These are phyloP conservation scores for Mycena crocata DNA, from an alignment of 768 basidiomycete genomes.

Conservation along the genomic window DNA sequence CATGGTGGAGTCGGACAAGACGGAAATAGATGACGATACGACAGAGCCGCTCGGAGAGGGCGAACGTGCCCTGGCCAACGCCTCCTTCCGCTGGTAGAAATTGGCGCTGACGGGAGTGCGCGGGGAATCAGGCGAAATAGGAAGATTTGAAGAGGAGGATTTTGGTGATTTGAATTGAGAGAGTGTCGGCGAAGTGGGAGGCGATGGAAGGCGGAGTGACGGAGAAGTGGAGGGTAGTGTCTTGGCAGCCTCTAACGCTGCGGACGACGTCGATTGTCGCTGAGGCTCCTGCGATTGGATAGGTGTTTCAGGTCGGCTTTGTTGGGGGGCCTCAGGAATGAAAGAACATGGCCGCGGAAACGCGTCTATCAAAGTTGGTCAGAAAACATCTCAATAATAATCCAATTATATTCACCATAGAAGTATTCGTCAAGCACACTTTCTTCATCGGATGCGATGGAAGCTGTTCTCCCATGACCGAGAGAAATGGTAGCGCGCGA, in stretches of 20 bases:
- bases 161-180: conserved; percentile 23
- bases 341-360: conserved; percentile 57
- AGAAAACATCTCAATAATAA: conserved; percentile 4
- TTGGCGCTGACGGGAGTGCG: conserved; percentile 9
- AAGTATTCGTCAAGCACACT: conserved; percentile 48
- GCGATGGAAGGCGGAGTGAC: conserved; percentile 25
- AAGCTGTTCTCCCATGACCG: background rate
- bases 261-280: background rate
- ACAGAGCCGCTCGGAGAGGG: conserved; percentile 29
- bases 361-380: conserved; percentile 43
- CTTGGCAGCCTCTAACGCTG: background rate
- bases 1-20: conserved; percentile 30
- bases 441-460: conserved; percentile 41
- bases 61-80: conserved; percentile 19
- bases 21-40: conserved; percentile 12
- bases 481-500: conserved; percentile 12
- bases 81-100: conserved; percentile 22
- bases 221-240: conserved; percentile 5
- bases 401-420: conserved; percentile 44
- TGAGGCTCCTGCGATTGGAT: background rate
- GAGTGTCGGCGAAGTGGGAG: conserved; percentile 34
- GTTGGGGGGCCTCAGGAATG: conserved; percentile 38
- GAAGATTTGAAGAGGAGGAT: conserved; percentile 8
- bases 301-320: conserved; percentile 33
- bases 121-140: conserved; percentile 20